These are phyloP conservation scores for Malus hybrid DNA, from an alignment of 331 rosid species.

Conservation along the genomic window DNA sequence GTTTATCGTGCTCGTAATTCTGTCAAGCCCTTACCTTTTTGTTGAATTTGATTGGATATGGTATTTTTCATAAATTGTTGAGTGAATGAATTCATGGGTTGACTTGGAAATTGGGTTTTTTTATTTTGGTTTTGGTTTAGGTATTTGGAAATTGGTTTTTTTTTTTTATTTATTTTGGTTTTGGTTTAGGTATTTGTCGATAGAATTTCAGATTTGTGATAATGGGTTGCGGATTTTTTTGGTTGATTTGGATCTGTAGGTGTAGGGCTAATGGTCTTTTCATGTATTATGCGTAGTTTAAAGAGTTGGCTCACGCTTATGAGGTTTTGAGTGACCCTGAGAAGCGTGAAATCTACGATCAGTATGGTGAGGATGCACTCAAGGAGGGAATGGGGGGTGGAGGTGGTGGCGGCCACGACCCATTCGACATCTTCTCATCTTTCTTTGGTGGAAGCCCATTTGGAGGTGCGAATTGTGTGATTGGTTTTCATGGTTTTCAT, in stretches of 20 bases:
- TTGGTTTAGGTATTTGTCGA: neutral
- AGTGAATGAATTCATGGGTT: neutral
- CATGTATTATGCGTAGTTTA: constrained; percentile 40
- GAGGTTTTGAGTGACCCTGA: constrained; percentile 85
- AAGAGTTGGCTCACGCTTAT: constrained; percentile 87
- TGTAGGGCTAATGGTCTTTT: neutral
- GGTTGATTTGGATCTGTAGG: neutral
- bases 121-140: too few relatives aligned
- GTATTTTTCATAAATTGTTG: neutral
- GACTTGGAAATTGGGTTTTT: neutral
- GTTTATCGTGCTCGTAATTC: neutral
- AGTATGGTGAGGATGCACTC: constrained; percentile 88
- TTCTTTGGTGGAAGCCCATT: constrained; percentile 65
- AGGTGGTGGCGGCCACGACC: constrained; percentile 65
- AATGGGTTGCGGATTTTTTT: neutral
- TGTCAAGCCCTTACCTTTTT: neutral
- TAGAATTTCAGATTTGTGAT: neutral
- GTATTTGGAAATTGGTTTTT: neutral
- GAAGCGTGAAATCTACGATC: constrained; percentile 81
- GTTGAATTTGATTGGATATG: neutral
- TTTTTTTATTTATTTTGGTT: too few relatives aligned
- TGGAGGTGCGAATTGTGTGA: constrained; percentile 26
- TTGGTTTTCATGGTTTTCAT: neutral
- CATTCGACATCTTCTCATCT: constrained; percentile 68
- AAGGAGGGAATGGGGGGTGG: constrained; percentile 82